phyloP scores from a whole-genome alignment of 2,329 filamentous ascomycete genomes.

The Huntiella decipiens region DNA sequence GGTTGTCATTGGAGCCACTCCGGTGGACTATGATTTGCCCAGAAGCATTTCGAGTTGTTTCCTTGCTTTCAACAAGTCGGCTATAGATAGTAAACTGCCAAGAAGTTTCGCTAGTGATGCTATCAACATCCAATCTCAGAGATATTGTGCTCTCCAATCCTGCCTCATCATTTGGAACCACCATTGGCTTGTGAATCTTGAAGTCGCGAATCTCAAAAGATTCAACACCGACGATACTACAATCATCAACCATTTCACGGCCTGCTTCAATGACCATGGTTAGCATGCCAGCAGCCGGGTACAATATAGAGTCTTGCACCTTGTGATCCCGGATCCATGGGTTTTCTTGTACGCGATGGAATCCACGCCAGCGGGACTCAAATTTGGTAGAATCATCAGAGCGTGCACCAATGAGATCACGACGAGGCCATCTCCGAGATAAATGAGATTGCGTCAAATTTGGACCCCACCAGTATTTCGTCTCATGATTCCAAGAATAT shows the following conservation, averaged over 20 bases:
- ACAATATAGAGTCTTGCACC: constrained; percentile 30
- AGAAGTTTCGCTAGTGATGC: constrained; percentile 1
- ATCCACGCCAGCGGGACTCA: constrained; percentile 30
- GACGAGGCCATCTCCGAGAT: constrained; percentile 25
- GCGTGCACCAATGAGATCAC: constrained; percentile 31
- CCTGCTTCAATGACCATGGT: constrained; percentile 30
- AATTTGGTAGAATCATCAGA: constrained; percentile 25
- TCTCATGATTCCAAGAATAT: constrained; percentile 36
- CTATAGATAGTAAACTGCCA: constrained; percentile 29
- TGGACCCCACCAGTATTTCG: constrained; percentile 34
- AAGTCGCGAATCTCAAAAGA: constrained; percentile 28
- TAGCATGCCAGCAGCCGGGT: constrained; percentile 31
- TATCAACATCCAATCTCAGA: constrained; percentile 17
- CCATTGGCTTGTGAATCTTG: constrained; percentile 30
- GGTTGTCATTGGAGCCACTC: not conserved
- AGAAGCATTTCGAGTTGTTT: constrained; percentile 19
- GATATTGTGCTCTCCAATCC: constrained; percentile 32
- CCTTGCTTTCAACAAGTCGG: constrained; percentile 19
- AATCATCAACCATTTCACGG: constrained; percentile 18
- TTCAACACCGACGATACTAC: constrained; percentile 11
- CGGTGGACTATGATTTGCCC: constrained; percentile 13
- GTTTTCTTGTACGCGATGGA: constrained; percentile 28
- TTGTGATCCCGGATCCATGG: constrained; percentile 34
- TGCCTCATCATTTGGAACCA: constrained; percentile 26
- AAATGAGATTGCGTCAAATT: constrained; percentile 25